A percentile compares a stretch with the other conserved stretches of the same genome.
Evolutionary conservation across 2,329 filamentous ascomycete genomes (phyloP).

Genomic region (Hypoxylon sp.): DNA sequence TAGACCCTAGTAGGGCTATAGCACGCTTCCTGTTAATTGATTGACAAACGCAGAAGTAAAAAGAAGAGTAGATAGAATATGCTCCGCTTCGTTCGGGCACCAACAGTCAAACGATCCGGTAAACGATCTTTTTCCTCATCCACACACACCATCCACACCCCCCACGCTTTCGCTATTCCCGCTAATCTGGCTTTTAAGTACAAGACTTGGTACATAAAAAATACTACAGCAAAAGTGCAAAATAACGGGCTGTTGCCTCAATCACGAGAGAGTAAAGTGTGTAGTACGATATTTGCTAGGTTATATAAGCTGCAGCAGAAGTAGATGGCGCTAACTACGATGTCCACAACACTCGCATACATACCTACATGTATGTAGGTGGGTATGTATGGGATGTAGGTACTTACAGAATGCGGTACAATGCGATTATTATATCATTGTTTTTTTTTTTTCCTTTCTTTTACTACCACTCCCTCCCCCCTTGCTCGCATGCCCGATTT

Average conservation of each 20-base stretch:
- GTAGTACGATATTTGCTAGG: constrained; percentile 21
- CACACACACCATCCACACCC: constrained; percentile 42
- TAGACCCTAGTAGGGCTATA: constrained; percentile 45
- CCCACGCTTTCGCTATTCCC: constrained; percentile 40
- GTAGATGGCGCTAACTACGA: constrained; percentile 32
- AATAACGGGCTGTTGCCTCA: constrained; percentile 28
- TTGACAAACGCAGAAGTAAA: constrained; percentile 50
- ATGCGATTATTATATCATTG: constrained; percentile 25
- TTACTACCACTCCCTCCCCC: constrained; percentile 36
- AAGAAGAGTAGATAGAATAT: constrained; percentile 37
- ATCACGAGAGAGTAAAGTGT: constrained; percentile 16
- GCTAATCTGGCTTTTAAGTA: constrained; percentile 37
- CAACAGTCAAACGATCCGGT: constrained; percentile 57
- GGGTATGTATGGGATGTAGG: constrained; percentile 6
- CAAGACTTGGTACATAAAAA: background rate
- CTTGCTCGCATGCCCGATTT: constrained; percentile 39
- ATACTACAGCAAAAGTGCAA: constrained; percentile 14
- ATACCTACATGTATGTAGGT: too few species aligned
- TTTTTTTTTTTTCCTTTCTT: constrained; percentile 22
- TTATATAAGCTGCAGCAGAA: constrained; percentile 30
- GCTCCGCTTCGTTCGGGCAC: constrained; percentile 58
- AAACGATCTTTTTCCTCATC: constrained; percentile 51
- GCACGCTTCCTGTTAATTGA: constrained; percentile 48
- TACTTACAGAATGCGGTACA: constrained; percentile 25
- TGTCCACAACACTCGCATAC: constrained; percentile 38